Evolutionary conservation across 345 rosid species (phyloP).

Genomic region (Salix viminalis): DNA sequence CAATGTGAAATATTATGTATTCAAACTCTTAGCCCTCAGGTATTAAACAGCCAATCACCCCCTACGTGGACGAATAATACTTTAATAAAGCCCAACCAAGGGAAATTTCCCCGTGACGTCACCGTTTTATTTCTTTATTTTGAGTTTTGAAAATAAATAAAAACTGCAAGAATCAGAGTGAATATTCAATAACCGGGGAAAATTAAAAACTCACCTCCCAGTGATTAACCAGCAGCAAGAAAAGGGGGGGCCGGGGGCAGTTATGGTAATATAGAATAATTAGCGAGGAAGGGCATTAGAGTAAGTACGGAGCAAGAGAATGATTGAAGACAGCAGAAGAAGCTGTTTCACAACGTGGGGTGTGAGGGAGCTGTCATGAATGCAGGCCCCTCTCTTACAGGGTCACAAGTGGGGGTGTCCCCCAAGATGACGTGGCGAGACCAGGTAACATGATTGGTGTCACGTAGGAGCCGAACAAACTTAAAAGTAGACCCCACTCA

Average conservation of each 20-base stretch:
- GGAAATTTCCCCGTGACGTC: not conserved
- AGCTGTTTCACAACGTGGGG: slow-evolving; percentile 55
- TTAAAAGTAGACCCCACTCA: slow-evolving; percentile 4
- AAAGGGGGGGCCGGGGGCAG: slow-evolving; percentile 9
- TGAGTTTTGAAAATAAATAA: too few relatives aligned
- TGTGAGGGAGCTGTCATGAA: slow-evolving; percentile 14
- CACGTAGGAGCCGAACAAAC: slow-evolving; percentile 18
- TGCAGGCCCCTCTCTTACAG: slow-evolving; percentile 6
- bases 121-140: too few relatives aligned
- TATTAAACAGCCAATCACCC: not conserved
- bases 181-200: too few relatives aligned
- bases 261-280: slow-evolving; percentile 18
- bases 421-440: slow-evolving; percentile 47
- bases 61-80: not conserved
- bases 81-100: not conserved
- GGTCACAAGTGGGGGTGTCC: slow-evolving; percentile 26
- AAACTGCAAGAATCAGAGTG: too few relatives aligned
- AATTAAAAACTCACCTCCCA: not conserved
- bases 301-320: slow-evolving; percentile 26
- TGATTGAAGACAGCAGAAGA: slow-evolving; percentile 44
- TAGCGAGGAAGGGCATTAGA: slow-evolving; percentile 20
- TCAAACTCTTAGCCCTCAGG: too few relatives aligned
- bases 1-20: too few relatives aligned
- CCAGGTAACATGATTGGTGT: slow-evolving; percentile 57
- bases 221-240: too few relatives aligned